phyloP scores from a whole-genome alignment of 208 protist genomes.

The Crithidia brevicula region DNA sequence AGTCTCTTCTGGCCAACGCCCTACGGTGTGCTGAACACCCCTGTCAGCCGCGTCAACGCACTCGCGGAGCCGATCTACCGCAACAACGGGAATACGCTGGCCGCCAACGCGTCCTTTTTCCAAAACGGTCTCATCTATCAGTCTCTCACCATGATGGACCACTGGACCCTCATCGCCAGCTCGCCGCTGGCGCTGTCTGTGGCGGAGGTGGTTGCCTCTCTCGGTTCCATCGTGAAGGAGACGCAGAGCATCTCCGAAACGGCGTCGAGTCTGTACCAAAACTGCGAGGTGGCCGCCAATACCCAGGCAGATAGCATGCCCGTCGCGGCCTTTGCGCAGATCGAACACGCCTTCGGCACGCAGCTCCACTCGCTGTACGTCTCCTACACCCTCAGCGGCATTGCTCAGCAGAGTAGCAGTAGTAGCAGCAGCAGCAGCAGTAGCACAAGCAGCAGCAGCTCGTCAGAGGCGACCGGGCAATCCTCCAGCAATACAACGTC shows the following conservation, averaged over 20 bases:
- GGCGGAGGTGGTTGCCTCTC: slow-evolving; percentile 43
- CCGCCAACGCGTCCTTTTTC: slow-evolving; percentile 47
- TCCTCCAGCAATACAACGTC: no score
- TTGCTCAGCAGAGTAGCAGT: slow-evolving; percentile 1
- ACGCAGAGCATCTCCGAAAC: slow-evolving; percentile 34
- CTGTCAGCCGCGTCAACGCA: slow-evolving; percentile 37
- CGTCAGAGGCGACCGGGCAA: no score
- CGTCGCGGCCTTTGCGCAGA: slow-evolving; percentile 34
- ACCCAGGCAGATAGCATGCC: slow-evolving; percentile 28
- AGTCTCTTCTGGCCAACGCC: slow-evolving; percentile 30
- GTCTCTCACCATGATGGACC: slow-evolving; percentile 58
- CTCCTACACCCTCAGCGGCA: slow-evolving; percentile 31
- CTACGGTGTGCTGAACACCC: slow-evolving; percentile 36
- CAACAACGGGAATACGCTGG: slow-evolving; percentile 25
- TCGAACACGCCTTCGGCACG: slow-evolving; percentile 38
- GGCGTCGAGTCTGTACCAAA: slow-evolving; percentile 18
- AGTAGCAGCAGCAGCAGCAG: slow-evolving; percentile 17
- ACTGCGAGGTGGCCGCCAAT: slow-evolving; percentile 37
- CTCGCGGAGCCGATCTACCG: slow-evolving; percentile 35
- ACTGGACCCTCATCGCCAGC: slow-evolving; percentile 50
- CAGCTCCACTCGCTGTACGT: slow-evolving; percentile 45
- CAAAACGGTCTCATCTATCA: slow-evolving; percentile 58
- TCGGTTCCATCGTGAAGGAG: slow-evolving; percentile 36
- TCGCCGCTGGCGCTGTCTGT: slow-evolving; percentile 53
- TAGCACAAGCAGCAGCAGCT: slow-evolving; percentile 21